Percentiles rank a stretch among this genome's conserved stretches.
These are phyloP conservation scores for Casuarina cunninghamiana DNA, from an alignment of 306 rosid species.

Conservation along the genomic window DNA sequence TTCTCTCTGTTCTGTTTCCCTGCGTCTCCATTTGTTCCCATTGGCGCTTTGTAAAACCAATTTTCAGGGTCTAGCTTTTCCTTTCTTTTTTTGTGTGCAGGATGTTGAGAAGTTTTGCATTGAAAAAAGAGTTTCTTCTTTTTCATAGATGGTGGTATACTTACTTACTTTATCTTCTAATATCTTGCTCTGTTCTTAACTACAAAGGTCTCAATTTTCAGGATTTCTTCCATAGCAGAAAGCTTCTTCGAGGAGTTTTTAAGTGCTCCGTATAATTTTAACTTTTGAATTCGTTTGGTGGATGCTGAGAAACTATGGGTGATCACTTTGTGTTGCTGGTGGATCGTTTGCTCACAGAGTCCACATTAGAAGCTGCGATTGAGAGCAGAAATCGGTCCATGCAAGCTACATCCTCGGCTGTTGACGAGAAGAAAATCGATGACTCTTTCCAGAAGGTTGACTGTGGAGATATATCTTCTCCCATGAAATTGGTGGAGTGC, in stretches of 20 bases:
- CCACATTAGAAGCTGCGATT: constrained; percentile 91
- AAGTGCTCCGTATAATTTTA: constrained; percentile 1
- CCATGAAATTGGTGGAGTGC: constrained; percentile 70
- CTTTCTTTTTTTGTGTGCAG: neutral
- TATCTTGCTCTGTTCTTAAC: constrained; percentile 21
- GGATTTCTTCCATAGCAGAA: constrained; percentile 34
- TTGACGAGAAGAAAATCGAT: constrained; percentile 38
- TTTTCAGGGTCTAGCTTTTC: constrained; percentile 37
- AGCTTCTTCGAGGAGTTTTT: constrained; percentile 24
- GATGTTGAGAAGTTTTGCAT: constrained; percentile 32
- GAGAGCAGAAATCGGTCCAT: constrained; percentile 65
- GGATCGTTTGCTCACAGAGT: constrained; percentile 87
- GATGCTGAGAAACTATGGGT: constrained; percentile 57
- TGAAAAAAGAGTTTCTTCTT: constrained; percentile 30
- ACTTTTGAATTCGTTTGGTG: constrained; percentile 16
- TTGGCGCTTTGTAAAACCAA: constrained; percentile 1
- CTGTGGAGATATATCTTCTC: constrained; percentile 34
- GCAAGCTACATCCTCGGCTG: constrained; percentile 58
- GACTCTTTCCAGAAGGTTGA: constrained; percentile 39
- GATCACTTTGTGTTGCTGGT: constrained; percentile 91
- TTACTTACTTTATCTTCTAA: constrained; percentile 20
- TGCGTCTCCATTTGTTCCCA: constrained; percentile 16
- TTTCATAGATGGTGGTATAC: neutral
- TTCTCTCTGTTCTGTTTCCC: constrained; percentile 9
- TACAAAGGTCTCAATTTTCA: constrained; percentile 22